Base-by-base conservation (phyloP, 2,329 filamentous ascomycete genomes). In the Fusarium acutatum region DNA sequence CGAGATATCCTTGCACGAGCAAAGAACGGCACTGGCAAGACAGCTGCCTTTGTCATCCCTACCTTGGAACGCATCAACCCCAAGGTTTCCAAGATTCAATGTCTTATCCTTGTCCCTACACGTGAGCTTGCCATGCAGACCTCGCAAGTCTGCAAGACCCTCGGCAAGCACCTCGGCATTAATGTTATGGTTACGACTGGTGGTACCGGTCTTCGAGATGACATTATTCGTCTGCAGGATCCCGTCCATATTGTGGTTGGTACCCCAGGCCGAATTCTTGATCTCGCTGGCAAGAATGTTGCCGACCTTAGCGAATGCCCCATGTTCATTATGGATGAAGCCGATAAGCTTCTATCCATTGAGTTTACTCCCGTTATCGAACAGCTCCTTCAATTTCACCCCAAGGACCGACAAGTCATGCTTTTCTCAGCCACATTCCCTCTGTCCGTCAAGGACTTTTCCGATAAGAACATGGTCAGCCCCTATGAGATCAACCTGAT, bases 131-230 rank as follows among this genome's bases (percentile, higher is more conserved):
- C 97, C 62, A 92, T 99, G 84, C 96, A 99, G 84, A 99, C 96
- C 69, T 99, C 97, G 56, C 96, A 99, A 84, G 96, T 99, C 76
- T 99, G 96, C 90, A 99, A 98, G 88, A 98, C 93, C 18, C 90
- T 99, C 52, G 97, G 97, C 73, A 98, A 99, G 85, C 95, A 99
- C 81, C 91, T 99, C 44, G 95, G 95, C 64, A 89, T 99, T 84
- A 98, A 99, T 80, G 96, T 99, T 80, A 99, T 99, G 97, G 97
- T 99, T 76, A 98, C 96, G 53, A 99, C 97, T 30, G 96, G 96
- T 83, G 96, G 96, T 79, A 98, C 96, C 46, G 94, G 94, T 32
- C 87, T 99, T 64, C 94, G 96, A 80, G 96, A 99, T 83, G 96
- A 99, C 82, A 99, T 99, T 81, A 91, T 99, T 77, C 94, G 96